Evolutionary conservation across 2,329 filamentous ascomycete species (phyloP), one percentile per base, ranked within the genome.

Genomic region (Diaporthe sp.): DNA sequence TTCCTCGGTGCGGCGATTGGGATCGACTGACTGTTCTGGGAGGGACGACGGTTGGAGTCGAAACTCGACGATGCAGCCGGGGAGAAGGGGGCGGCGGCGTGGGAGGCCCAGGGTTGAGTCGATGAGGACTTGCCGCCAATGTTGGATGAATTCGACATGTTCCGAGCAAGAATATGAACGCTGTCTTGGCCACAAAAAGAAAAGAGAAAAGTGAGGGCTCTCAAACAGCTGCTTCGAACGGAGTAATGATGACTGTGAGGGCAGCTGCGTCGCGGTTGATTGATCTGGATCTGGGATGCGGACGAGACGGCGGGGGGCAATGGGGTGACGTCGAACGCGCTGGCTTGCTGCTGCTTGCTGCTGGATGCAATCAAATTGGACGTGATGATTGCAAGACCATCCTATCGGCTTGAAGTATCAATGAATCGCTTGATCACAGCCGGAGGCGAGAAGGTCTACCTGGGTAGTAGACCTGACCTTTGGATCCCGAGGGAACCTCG

Each of bases 1-100:
- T 94, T 98, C 80, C 96, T 91, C 71, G 94, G 91, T 65, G 90
- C 83, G 9, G 87, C 80, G 62, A 80, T 82, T 34, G 84, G 75
- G 53, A 81, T 75, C 19, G 81, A 82, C 44, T 84, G 80, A 67
- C 78, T 83, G 65, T 82, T 82, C 76, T 85, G 84, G 57, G 83
- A 83, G 34, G 86, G 84, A 61, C 89, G 88, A 39, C 89, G 88
- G 76, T 83, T 85, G 25, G 86, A 85, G 74, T 91, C 90, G 82
- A 90, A 88, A 82, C 81, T 86, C 73, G 87, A 82, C 8, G 86
- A 83, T 49, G 86, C 79, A n/a, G 85, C 84, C 42, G 86, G 82
- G 53, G 86, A 80, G 78, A 87, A 85, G 6, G 84, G 80, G 22
- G 85, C 81, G 39, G 85, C 81, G 17, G 84, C 82, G 78, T 87